Evolutionary conservation across 2,329 filamentous ascomycete genomes (phyloP).

Genomic region (Diplodia mutila): DNA sequence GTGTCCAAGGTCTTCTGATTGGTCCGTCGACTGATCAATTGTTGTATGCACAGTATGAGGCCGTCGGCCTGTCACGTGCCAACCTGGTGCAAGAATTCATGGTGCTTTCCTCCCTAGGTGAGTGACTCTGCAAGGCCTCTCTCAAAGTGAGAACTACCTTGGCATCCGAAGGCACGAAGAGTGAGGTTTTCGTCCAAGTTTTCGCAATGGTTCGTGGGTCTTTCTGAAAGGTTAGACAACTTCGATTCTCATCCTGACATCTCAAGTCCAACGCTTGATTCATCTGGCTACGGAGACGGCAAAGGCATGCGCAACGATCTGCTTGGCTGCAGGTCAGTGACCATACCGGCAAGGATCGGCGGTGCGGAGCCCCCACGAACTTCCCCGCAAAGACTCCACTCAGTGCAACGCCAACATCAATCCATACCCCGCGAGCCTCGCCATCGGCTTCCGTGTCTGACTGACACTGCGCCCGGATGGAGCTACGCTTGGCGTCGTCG

Average conservation of each 20-base stretch:
- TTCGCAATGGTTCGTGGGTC: not conserved
- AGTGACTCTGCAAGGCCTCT: not conserved
- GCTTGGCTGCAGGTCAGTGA: not conserved
- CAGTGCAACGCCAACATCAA: not conserved
- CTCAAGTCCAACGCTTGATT: not conserved
- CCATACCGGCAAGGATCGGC: not conserved
- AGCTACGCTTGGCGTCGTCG: not conserved
- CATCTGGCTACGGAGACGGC: not conserved
- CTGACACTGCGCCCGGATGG: not conserved
- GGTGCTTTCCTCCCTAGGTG: too few relatives aligned
- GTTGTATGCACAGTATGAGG: too few relatives aligned
- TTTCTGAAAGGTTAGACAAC: not conserved
- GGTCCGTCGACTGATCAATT: too few relatives aligned
- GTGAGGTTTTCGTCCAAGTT: not conserved
- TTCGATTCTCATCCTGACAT: not conserved
- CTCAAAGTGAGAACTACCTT: not conserved
- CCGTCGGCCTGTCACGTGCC: too few relatives aligned
- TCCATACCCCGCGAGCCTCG: not conserved
- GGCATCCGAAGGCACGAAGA: not conserved
- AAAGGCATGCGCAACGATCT: not conserved
- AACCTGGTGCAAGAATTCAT: too few relatives aligned
- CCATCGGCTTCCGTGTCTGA: not conserved
- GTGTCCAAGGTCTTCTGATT: not conserved
- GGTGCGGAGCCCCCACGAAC: not conserved
- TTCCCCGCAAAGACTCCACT: constrained; percentile 3